Percentiles rank a stretch among this genome's conserved stretches.
phyloP scores from a whole-genome alignment of 345 rosid genomes.

The Euclidium syriacum region DNA sequence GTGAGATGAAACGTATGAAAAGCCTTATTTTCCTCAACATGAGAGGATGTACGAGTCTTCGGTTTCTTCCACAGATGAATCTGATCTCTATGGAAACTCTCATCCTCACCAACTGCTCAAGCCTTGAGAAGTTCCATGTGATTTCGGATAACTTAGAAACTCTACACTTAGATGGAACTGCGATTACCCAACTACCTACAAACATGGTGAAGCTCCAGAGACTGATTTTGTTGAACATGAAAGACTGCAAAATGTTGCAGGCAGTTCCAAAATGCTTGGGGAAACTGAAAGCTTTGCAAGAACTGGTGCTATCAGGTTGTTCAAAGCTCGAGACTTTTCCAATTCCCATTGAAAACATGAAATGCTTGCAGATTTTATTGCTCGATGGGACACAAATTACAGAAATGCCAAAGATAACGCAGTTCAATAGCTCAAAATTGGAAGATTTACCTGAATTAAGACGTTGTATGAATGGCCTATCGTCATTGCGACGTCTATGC shows the following conservation, averaged over 20 bases:
- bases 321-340: conserved; percentile 4
- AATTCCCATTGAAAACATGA: conserved; percentile 8
- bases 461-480: background rate
- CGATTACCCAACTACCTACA: conserved; percentile 6
- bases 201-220: conserved; percentile 1
- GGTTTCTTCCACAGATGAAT: background rate
- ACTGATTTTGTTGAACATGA: conserved; percentile 15
- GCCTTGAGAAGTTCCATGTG: background rate
- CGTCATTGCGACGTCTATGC: conserved; percentile 9
- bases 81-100: conserved; percentile 10
- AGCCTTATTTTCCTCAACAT: conserved; percentile 14
- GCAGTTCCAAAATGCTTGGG: conserved; percentile 12
- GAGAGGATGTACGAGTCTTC: conserved; percentile 20
- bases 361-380: conserved; percentile 2
- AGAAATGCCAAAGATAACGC: conserved; percentile 8
- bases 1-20: background rate
- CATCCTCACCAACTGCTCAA: conserved; percentile 25
- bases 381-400: conserved; percentile 4
- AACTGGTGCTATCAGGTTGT: conserved; percentile 21
- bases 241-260: background rate
- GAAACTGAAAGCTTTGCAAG: conserved; percentile 13
- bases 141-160: background rate
- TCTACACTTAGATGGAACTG: conserved; percentile 16
- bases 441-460: background rate
- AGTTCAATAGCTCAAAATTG: background rate